Conservation (phyloP, 2,329 filamentous ascomycete species). For the Stachybotrys chlorohalonatus region DNA sequence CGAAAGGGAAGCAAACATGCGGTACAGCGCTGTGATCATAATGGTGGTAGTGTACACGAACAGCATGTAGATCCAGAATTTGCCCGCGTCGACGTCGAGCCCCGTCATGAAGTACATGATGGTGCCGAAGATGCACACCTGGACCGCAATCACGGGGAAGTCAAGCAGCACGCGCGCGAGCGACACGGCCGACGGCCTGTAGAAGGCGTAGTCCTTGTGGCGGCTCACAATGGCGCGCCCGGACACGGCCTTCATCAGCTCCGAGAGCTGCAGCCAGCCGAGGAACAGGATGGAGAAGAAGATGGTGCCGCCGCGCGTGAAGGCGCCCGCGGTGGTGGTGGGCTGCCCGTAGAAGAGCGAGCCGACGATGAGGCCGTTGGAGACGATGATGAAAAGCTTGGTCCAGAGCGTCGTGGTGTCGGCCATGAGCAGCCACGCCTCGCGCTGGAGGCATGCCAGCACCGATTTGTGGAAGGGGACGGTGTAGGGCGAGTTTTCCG, state of each 20-base stretch:
- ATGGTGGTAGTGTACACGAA: constrained; percentile 50
- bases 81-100: constrained; percentile 52
- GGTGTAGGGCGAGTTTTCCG: constrained; percentile 64
- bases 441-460: constrained; percentile 56
- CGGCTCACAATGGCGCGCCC: constrained; percentile 52
- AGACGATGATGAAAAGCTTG: constrained; percentile 70
- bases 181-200: constrained; percentile 44
- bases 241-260: constrained; percentile 68
- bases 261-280: constrained; percentile 62
- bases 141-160: constrained; percentile 49
- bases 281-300: constrained; percentile 44
- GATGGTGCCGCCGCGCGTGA: constrained; percentile 35
- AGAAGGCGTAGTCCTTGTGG: constrained; percentile 40
- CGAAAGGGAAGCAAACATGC: constrained; percentile 48
- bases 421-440: constrained; percentile 70
- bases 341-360: constrained; percentile 67
- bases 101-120: constrained; percentile 70
- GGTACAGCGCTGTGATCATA: constrained; percentile 46
- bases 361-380: constrained; percentile 65
- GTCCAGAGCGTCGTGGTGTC: constrained; percentile 68
- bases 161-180: constrained; percentile 47
- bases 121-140: constrained; percentile 59
- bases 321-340: constrained; percentile 53
- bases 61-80: constrained; percentile 58
- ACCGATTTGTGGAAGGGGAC: constrained; percentile 68